Evolutionary conservation across 306 rosid genomes (phyloP).

Genomic region (Malus fusca): DNA sequence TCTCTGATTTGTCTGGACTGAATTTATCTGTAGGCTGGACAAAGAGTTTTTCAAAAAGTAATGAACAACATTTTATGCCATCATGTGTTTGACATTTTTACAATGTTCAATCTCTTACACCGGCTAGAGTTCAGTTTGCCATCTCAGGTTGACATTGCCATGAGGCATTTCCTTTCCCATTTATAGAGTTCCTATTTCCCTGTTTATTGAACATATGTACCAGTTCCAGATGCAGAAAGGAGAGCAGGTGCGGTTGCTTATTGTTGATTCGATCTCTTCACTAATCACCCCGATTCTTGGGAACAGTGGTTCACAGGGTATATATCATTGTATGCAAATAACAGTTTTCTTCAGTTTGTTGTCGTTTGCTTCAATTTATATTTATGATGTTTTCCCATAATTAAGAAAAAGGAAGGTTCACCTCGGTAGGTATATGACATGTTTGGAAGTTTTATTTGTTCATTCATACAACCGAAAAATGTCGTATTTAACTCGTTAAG

Average conservation of each 20-base stretch:
- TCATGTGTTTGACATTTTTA: slow-evolving; percentile 67
- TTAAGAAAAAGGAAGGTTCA: not conserved
- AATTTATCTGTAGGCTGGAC: slow-evolving; percentile 33
- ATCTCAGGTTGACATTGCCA: slow-evolving; percentile 51
- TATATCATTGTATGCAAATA: slow-evolving; percentile 17
- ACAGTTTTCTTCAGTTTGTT: not conserved
- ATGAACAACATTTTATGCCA: slow-evolving; percentile 64
- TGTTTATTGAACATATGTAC: slow-evolving; percentile 17
- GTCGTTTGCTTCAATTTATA: not conserved
- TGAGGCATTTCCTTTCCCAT: slow-evolving; percentile 2
- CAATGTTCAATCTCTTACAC: slow-evolving; percentile 68
- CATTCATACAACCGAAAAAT: not conserved
- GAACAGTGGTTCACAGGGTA: slow-evolving; percentile 76
- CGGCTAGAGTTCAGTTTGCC: slow-evolving; percentile 50
- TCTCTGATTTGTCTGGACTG: slow-evolving; percentile 3
- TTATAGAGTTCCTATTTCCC: slow-evolving; percentile 6
- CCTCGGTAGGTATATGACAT: not conserved
- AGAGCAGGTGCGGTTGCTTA: slow-evolving; percentile 54
- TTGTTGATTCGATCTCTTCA: slow-evolving; percentile 80
- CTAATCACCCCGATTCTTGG: slow-evolving; percentile 81
- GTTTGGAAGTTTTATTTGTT: not conserved
- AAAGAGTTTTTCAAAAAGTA: slow-evolving; percentile 35
- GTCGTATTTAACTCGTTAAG: not conserved
- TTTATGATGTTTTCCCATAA: not conserved
- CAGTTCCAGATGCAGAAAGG: slow-evolving; percentile 35